Percentiles rank a stretch among this genome's conserved stretches.
Evolutionary conservation across 2,329 filamentous ascomycete species (phyloP).

Genomic region (Coniochaeta sp.): DNA sequence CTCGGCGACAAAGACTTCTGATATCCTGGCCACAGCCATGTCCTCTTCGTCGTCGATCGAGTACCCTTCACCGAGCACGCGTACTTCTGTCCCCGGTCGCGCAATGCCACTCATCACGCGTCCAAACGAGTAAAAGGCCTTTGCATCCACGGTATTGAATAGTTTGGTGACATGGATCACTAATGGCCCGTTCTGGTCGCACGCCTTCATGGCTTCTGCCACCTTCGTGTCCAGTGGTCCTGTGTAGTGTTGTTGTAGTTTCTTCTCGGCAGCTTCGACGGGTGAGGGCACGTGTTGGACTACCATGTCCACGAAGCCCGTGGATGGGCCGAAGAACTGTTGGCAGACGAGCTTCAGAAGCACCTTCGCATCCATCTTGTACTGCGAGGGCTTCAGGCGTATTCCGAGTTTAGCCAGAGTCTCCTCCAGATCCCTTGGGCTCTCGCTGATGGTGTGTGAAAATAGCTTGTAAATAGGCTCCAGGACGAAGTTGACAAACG

Average conservation of each 20-base stretch:
- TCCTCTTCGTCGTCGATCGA: constrained; percentile 97
- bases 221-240: constrained; percentile 79
- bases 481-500: constrained; percentile 89
- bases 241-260: constrained; percentile 84
- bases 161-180: constrained; percentile 92
- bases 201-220: constrained; percentile 70
- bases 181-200: constrained; percentile 82
- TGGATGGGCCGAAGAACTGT: constrained; percentile 88
- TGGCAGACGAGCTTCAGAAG: constrained; percentile 84
- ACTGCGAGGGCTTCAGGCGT: constrained; percentile 81
- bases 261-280: constrained; percentile 64
- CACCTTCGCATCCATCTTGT: constrained; percentile 82
- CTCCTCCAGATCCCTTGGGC: constrained; percentile 71
- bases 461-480: constrained; percentile 98
- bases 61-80: constrained; percentile 91
- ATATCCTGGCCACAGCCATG: constrained; percentile 80
- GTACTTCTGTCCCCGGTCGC: constrained; percentile 70
- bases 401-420: constrained; percentile 78
- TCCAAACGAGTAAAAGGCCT: constrained; percentile 82
- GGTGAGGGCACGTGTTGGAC: constrained; percentile 85
- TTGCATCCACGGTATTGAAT: constrained; percentile 85
- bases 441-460: constrained; percentile 88
- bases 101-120: constrained; percentile 90
- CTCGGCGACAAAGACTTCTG: constrained; percentile 83
- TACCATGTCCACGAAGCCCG: constrained; percentile 93